Conservation (phyloP, 2,329 filamentous ascomycete species). For the Xylaria sp. region DNA sequence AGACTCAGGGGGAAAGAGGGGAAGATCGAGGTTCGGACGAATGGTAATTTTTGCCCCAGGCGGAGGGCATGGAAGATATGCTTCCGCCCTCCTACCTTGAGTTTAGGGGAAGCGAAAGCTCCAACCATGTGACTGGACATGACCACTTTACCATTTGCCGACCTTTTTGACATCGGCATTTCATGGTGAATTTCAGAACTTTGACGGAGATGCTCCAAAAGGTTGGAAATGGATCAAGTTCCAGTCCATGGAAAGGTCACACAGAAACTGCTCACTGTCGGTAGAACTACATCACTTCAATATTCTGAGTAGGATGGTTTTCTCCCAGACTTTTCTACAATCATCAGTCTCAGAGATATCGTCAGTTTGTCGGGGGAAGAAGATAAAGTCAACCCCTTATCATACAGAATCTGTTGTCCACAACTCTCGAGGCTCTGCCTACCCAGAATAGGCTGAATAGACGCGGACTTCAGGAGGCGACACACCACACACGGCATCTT, state of each 20-base stretch:
- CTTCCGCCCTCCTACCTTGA: slow-evolving; percentile 7
- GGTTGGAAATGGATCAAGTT: too few species aligned
- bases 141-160: slow-evolving; percentile 2
- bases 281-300: background rate
- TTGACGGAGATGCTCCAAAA: background rate
- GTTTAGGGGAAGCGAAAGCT: background rate
- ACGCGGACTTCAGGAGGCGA: background rate
- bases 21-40: background rate
- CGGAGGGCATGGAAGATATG: slow-evolving; percentile 4
- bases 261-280: background rate
- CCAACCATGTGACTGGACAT: slow-evolving; percentile 2
- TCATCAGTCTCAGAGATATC: too few species aligned
- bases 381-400: too few species aligned
- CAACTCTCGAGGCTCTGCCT: too few species aligned
- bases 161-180: slow-evolving; percentile 2
- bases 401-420: too few species aligned
- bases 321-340: too few species aligned
- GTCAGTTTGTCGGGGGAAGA: too few species aligned
- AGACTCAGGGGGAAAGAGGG: background rate
- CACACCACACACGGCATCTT: slow-evolving; percentile 1
- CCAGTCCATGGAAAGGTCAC: background rate
- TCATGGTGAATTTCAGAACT: background rate
- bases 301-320: background rate
- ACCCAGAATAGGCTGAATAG: background rate
- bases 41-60: background rate